phyloP scores from a whole-genome alignment of 805 yeast genomes.

The Kazachstania martiniae region DNA sequence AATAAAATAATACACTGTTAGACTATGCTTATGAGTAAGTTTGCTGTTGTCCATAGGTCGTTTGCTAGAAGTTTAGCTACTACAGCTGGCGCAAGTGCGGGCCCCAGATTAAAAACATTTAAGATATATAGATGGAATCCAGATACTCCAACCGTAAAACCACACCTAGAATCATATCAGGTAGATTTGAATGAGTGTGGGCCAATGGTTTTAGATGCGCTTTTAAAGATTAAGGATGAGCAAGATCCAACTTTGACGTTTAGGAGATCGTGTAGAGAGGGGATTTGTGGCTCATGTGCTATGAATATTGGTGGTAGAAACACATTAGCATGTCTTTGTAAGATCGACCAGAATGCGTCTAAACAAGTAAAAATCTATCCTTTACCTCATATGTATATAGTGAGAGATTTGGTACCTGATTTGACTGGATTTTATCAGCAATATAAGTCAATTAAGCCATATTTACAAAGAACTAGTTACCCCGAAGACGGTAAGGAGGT shows the following conservation, averaged over 20 bases:
- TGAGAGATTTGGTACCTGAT: conserved; percentile 95
- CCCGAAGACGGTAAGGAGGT: conserved; percentile 92
- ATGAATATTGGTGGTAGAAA: conserved; percentile 98
- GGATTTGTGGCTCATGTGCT: conserved; percentile 99
- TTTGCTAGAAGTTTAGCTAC: conserved; percentile 18
- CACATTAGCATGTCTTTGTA: conserved; percentile 93
- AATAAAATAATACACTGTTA: too few relatives aligned
- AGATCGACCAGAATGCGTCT: conserved; percentile 69
- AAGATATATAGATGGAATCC: conserved; percentile 98
- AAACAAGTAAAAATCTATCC: conserved; percentile 87
- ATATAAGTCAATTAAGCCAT: conserved; percentile 96
- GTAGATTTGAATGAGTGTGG: conserved; percentile 88
- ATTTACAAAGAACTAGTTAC: conserved; percentile 62
- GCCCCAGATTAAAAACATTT: conserved; percentile 65
- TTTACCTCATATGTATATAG: conserved; percentile 95
- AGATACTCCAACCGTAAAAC: conserved; percentile 88
- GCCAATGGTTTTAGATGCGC: conserved; percentile 95
- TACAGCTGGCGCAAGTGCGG: conserved; percentile 25
- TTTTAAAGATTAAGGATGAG: conserved; percentile 90
- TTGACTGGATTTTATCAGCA: conserved; percentile 96
- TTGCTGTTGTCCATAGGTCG: too few relatives aligned
- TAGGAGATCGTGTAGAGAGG: conserved; percentile 98
- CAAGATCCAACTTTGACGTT: conserved; percentile 92
- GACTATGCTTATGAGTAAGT: too few relatives aligned
- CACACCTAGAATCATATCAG: conserved; percentile 70